These are phyloP conservation scores for Voacanga thouarsii DNA, from an alignment of 257 asterid genomes.

Conservation along the genomic window DNA sequence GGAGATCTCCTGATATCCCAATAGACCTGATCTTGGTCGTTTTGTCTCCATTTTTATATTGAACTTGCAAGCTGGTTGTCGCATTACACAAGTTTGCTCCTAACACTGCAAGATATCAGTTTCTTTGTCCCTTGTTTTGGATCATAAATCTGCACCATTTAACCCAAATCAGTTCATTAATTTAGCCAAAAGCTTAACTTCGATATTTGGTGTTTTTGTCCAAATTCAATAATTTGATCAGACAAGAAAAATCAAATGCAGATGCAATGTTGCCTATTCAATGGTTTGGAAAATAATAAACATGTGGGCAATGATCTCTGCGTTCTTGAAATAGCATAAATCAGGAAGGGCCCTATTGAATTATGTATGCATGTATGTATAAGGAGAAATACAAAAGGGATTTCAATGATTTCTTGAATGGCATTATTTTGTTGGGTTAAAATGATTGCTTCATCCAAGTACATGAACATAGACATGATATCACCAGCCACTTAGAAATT, in stretches of 20 bases:
- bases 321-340: constrained; percentile 4
- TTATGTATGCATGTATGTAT: neutral
- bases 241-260: neutral
- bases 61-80: neutral
- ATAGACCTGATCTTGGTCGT: constrained; percentile 9
- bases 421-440: neutral
- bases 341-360: neutral
- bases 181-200: neutral
- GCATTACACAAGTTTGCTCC: neutral
- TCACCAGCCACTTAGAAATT: neutral
- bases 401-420: neutral
- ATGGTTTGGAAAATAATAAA: neutral
- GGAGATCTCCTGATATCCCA: neutral
- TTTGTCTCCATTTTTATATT: constrained; percentile 1
- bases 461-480: neutral
- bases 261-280: constrained; percentile 8
- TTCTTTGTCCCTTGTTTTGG: neutral
- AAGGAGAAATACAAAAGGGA: neutral
- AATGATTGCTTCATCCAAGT: neutral
- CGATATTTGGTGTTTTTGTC: neutral
- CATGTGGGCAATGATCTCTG: constrained; percentile 9
- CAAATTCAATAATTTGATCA: constrained; percentile 4
- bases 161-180: neutral
- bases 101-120: neutral
- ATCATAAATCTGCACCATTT: neutral